These are phyloP conservation scores for Annulohypoxylon bovei DNA, from an alignment of 495 filamentous ascomycete species.

Conservation along the genomic window DNA sequence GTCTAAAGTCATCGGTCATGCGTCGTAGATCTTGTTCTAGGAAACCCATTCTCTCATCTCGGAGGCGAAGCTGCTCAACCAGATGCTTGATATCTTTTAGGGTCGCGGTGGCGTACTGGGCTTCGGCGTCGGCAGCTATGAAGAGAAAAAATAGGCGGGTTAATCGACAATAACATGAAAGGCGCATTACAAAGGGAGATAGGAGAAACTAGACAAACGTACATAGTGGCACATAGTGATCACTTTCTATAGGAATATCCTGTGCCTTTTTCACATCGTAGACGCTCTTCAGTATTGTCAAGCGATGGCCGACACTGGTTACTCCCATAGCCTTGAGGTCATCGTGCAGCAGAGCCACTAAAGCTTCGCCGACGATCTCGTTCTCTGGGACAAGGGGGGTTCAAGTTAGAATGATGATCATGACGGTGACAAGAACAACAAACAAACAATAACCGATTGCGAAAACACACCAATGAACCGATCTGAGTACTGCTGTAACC, in stretches of 20 bases:
- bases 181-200: neutral
- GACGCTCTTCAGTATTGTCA: constrained; percentile 93
- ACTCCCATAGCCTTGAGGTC: constrained; percentile 96
- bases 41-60: constrained; percentile 85
- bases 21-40: constrained; percentile 83
- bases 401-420: constrained; percentile 47
- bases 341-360: constrained; percentile 88
- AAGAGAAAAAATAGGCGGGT: constrained; percentile 14
- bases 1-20: constrained; percentile 84
- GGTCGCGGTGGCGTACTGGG: constrained; percentile 83
- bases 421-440: constrained; percentile 2
- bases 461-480: constrained; percentile 75
- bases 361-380: constrained; percentile 89
- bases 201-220: constrained; percentile 50
- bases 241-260: constrained; percentile 86
- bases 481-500: constrained; percentile 84
- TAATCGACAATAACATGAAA: constrained; percentile 37
- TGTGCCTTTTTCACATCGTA: constrained; percentile 95
- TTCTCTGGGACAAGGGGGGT: constrained; percentile 69
- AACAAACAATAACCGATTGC: constrained; percentile 6
- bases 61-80: constrained; percentile 82
- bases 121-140: constrained; percentile 86
- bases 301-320: constrained; percentile 87
- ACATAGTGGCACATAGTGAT: constrained; percentile 95
- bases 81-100: constrained; percentile 90